phyloP scores from a whole-genome alignment of 2,329 filamentous ascomycete species.

The Arthrobotrys sinensis region DNA sequence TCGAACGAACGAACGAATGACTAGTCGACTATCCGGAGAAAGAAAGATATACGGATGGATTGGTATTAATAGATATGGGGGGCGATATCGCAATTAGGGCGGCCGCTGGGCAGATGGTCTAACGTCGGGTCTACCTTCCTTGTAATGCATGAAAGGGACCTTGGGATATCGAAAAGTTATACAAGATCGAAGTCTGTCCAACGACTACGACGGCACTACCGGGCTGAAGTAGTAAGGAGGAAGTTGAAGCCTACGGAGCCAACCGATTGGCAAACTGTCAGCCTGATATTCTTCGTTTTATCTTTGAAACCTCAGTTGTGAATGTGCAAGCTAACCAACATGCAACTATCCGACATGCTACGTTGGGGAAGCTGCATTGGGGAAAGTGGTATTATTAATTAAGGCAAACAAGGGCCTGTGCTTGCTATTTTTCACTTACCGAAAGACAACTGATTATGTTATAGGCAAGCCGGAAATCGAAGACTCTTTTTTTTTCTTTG shows the following conservation, averaged over 20 bases:
- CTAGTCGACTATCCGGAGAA: conserved; percentile 10
- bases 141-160: conserved; percentile 61
- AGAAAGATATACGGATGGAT: conserved; percentile 6
- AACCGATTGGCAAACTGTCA: conserved; percentile 28
- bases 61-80: conserved; percentile 9
- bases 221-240: conserved; percentile 23
- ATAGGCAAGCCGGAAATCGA: conserved; percentile 19
- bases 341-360: conserved; percentile 42
- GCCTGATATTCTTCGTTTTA: conserved; percentile 28
- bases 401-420: conserved; percentile 43
- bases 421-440: conserved; percentile 46
- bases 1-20: conserved; percentile 12
- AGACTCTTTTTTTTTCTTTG: conserved; percentile 1
- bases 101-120: conserved; percentile 57
- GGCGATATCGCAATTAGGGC: conserved; percentile 49
- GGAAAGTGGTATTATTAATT: conserved; percentile 20
- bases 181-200: conserved; percentile 18
- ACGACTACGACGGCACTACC: conserved; percentile 32
- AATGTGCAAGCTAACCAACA: conserved; percentile 6
- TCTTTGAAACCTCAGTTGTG: conserved; percentile 34
- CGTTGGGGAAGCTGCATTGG: conserved; percentile 54
- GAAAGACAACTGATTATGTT: conserved; percentile 26
- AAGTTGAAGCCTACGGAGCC: conserved; percentile 22
- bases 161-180: conserved; percentile 34
- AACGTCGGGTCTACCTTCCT: conserved; percentile 60